Conservation (phyloP, 1,284 basidiomycete species). For the Microbotryum scabiosae region DNA sequence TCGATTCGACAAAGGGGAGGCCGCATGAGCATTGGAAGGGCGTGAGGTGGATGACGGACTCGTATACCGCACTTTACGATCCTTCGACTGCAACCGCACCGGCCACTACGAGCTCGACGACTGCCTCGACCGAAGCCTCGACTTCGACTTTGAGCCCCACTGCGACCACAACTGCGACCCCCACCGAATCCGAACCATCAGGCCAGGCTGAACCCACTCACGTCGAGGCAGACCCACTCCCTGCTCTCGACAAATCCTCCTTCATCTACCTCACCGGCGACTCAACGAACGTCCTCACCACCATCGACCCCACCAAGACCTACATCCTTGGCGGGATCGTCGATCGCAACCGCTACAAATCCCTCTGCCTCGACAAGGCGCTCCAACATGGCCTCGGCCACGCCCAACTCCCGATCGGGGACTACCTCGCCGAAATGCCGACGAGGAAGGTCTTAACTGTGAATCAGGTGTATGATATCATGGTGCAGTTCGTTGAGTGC, state of each 20-base stretch:
- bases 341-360: slow-evolving; percentile 96
- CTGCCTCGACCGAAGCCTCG: background rate
- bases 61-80: slow-evolving; percentile 60
- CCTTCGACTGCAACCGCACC: background rate
- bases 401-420: slow-evolving; percentile 85
- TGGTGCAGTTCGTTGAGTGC: slow-evolving; percentile 60
- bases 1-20: slow-evolving; percentile 60
- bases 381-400: slow-evolving; percentile 62
- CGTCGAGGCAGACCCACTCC: slow-evolving; percentile 11
- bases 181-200: background rate
- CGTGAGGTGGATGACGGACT: slow-evolving; percentile 69
- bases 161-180: background rate
- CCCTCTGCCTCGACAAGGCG: slow-evolving; percentile 83
- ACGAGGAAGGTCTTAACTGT: slow-evolving; percentile 95
- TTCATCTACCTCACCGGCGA: slow-evolving; percentile 94
- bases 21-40: slow-evolving; percentile 69
- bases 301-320: slow-evolving; percentile 64
- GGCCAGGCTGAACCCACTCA: background rate
- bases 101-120: slow-evolving; percentile 13
- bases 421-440: slow-evolving; percentile 67
- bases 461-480: slow-evolving; percentile 80
- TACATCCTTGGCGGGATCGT: slow-evolving; percentile 96
- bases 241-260: slow-evolving; percentile 41
- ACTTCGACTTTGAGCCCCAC: background rate
- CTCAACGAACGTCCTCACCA: slow-evolving; percentile 70